Percentiles rank a stretch among this genome's conserved stretches.
These are phyloP conservation scores for Solanum chiquidenum DNA, from an alignment of 257 asterid genomes.

Conservation along the genomic window DNA sequence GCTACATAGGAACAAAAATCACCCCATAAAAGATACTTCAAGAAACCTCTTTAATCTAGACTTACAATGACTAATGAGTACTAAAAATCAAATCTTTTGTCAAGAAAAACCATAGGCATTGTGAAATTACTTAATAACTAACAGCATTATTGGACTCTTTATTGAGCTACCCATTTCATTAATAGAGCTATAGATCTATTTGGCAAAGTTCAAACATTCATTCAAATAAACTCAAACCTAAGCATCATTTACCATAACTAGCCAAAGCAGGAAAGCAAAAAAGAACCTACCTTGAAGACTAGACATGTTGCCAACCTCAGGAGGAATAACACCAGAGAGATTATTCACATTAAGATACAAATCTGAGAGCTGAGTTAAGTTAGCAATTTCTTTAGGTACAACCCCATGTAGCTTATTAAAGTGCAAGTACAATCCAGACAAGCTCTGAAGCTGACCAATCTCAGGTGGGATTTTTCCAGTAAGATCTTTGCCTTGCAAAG, in stretches of 20 bases:
- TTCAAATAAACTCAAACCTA: not conserved
- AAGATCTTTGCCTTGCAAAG: conserved; percentile 86
- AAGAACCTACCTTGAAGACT: conserved; percentile 64
- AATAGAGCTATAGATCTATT: conserved; percentile 14
- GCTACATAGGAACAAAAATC: not conserved
- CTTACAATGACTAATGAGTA: not conserved
- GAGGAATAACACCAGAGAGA: conserved; percentile 73
- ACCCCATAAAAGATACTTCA: not conserved
- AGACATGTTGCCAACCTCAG: conserved; percentile 55
- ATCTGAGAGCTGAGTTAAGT: conserved; percentile 61
- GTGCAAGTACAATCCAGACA: conserved; percentile 87
- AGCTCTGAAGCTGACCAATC: conserved; percentile 64
- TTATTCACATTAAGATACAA: conserved; percentile 86
- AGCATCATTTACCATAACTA: not conserved
- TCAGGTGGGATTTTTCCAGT: conserved; percentile 71
- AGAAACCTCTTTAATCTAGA: not conserved
- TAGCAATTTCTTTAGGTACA: conserved; percentile 75
- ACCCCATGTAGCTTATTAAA: conserved; percentile 77
- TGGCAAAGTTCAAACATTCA: conserved; percentile 2
- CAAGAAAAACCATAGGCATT: not conserved
- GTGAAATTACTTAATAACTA: not conserved
- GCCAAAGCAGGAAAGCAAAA: not conserved
- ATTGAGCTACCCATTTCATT: not conserved
- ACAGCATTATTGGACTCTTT: not conserved
- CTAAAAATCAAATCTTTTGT: not conserved